Conservation (phyloP, 306 rosid species). For the Comarum palustre region DNA sequence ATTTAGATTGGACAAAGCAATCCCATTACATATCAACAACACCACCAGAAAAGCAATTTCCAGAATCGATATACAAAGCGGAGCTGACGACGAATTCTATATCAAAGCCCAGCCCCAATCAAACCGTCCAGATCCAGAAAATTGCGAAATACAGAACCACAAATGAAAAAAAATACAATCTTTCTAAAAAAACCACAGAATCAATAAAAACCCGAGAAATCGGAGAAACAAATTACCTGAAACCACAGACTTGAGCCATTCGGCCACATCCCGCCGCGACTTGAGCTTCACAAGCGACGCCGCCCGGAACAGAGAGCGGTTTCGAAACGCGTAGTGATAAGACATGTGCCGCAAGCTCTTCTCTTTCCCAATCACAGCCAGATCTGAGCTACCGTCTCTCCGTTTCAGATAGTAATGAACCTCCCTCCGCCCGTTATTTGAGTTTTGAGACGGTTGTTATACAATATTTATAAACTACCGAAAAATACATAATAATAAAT, state of each 20-base stretch:
- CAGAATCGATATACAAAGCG: not conserved
- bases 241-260: constrained; percentile 66
- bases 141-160: not conserved
- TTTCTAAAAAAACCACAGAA: not conserved
- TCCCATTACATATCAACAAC: not conserved
- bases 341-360: constrained; percentile 67
- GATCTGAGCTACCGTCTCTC: constrained; percentile 60
- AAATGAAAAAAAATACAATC: not conserved
- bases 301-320: constrained; percentile 24
- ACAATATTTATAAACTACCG: too few relatives aligned
- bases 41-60: not conserved
- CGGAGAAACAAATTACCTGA: constrained; percentile 43
- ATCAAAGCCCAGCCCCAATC: not conserved
- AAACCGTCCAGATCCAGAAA: constrained; percentile 4
- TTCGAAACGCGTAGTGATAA: constrained; percentile 47
- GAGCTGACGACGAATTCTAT: not conserved
- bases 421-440: constrained; percentile 65
- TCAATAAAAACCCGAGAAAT: not conserved
- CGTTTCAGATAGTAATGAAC: constrained; percentile 60
- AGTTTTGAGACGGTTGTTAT: too few relatives aligned
- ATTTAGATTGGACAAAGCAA: not conserved
- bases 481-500: too few relatives aligned
- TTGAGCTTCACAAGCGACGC: constrained; percentile 49
- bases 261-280: constrained; percentile 68
- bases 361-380: constrained; percentile 75